These are phyloP conservation scores for Maudiozyma humilis DNA, from an alignment of 1,139 yeast species.

Conservation along the genomic window DNA sequence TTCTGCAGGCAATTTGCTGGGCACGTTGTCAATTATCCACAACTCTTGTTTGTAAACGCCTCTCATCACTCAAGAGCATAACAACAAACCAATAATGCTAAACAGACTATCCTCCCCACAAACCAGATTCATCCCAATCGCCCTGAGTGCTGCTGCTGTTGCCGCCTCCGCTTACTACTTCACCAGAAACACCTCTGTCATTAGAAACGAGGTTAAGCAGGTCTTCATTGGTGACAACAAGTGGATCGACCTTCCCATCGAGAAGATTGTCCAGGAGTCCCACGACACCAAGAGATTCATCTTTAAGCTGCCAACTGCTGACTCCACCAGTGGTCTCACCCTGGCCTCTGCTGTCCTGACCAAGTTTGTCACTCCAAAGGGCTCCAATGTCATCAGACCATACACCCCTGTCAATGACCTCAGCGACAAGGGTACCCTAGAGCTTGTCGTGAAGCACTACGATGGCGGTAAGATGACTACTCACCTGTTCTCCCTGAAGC, in stretches of 20 bases:
- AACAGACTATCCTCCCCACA: conserved; percentile 12
- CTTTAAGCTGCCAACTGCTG: conserved; percentile 62
- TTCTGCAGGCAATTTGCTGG: too few species aligned
- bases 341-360: conserved; percentile 76
- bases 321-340: conserved; percentile 67
- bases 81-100: conserved; percentile 3
- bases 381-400: conserved; percentile 86
- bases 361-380: conserved; percentile 76
- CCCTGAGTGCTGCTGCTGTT: conserved; percentile 47
- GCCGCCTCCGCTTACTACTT: conserved; percentile 42
- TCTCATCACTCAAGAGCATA: too few species aligned
- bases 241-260: conserved; percentile 70
- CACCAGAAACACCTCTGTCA: conserved; percentile 1
- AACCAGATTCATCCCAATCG: conserved; percentile 29
- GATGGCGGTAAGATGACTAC: conserved; percentile 75
- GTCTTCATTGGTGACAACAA: conserved; percentile 62
- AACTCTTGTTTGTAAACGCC: too few species aligned
- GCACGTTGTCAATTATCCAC: too few species aligned
- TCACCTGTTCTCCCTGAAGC: conserved; percentile 64
- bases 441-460: conserved; percentile 77
- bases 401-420: conserved; percentile 73
- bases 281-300: conserved; percentile 56
- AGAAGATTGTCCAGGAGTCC: conserved; percentile 48
- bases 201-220: conserved; percentile 32
- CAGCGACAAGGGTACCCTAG: conserved; percentile 63